Evolutionary conservation across 2,329 filamentous ascomycete species (phyloP).

Genomic region (Chrysoporthe cubensis): DNA sequence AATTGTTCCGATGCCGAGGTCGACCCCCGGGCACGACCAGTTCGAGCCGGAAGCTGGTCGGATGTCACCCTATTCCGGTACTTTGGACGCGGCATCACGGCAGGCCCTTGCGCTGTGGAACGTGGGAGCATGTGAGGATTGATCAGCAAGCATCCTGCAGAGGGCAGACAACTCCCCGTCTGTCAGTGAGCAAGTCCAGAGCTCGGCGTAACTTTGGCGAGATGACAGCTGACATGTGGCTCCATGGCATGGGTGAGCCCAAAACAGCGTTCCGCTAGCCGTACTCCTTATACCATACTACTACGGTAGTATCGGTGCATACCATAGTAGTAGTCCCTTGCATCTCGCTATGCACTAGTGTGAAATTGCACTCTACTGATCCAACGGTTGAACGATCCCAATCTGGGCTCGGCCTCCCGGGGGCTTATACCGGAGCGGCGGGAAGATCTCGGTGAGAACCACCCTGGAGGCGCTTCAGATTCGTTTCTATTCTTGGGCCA

Average conservation of each 20-base stretch:
- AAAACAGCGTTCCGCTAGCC: background rate
- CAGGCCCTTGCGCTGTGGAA: background rate
- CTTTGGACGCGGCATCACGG: background rate
- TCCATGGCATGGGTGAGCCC: background rate
- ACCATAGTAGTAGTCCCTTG: background rate
- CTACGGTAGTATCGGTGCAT: too few species aligned
- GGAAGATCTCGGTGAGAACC: background rate
- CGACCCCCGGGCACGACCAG: background rate
- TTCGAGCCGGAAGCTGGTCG: too few species aligned
- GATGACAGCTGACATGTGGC: background rate
- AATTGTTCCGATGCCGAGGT: conserved; percentile 9
- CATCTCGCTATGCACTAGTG: background rate
- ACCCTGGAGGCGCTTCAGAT: background rate
- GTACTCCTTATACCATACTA: background rate
- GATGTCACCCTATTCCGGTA: background rate
- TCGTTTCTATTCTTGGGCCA: conserved; percentile 7
- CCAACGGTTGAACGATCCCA: background rate
- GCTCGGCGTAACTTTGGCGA: background rate
- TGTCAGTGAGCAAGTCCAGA: background rate
- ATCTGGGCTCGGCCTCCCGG: background rate
- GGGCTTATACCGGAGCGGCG: background rate
- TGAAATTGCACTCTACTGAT: conserved; percentile 5
- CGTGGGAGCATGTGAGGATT: background rate
- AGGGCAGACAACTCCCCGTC: background rate
- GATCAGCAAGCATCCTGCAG: background rate